Base-by-base conservation (phyloP, 768 basidiomycete species). In the Leccinum pellstonianum region DNA sequence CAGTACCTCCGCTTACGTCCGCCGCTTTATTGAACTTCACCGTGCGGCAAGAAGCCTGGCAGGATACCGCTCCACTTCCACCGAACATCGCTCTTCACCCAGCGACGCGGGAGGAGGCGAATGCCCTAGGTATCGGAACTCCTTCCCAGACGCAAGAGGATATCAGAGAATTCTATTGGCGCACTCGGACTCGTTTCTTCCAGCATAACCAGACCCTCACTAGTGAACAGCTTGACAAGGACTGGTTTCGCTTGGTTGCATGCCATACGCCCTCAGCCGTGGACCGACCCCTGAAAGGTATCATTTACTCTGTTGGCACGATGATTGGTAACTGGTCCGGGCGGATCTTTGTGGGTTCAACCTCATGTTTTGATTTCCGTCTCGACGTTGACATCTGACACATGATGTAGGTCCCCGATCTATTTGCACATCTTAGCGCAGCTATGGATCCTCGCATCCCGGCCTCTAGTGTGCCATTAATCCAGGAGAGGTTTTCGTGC, bases 321-420 rank as follows among this genome's bases (percentile, higher is more conserved):
- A 54, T 83, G 11, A 64, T 67, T 41, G 83, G 82, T 29, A 70
- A 68, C 11, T 83, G 82, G 82, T 72, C 69, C 23, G 83, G 83
- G 12, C 79, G 77, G 52, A 75, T 78, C 43, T 56, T 80, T 62
- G 83, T 81, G 67, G 47, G 79, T 72, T 43, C 52, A 29, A 43
- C 56, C 62, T 56, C 55, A 9, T 60, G 54, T 55, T 55, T 61
- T 49, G 35, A 49, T 27, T 48, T 21, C 49, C 27, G 33, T 51
- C 27, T 68, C 62, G 25, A 57, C 5, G 61, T 73, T 56, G 35
- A 14, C 63, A 74, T 58, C 60, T 64, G n/a, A 60, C 61, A 23
- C 54, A 59, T 19, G 62, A 66, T 51, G 33, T 61, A 70, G 67
- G 55, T 68, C 57, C 62, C 67, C 64, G 69, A 75, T 48, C 10